Evolutionary conservation across 31 red algal species (phyloP), one percentile per base, ranked within the genome.

Genomic region (Bonnemaisonia californica): DNA sequence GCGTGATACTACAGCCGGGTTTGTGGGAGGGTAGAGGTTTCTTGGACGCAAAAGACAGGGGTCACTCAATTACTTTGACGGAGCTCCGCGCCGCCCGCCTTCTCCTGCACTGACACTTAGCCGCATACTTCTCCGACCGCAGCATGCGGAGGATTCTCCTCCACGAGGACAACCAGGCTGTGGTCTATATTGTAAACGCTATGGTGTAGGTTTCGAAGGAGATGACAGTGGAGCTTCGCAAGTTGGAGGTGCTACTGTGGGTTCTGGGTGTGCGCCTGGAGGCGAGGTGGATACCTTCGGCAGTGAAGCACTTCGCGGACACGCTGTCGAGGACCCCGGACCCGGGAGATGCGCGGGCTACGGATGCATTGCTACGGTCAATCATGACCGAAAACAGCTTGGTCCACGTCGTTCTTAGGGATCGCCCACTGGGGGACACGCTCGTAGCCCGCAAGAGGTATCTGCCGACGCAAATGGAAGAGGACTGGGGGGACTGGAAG

Each of bases 401-500:
- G 64, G 26, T 37, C 0, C 9, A 36, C 9, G 33, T 38, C 0
- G 64, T 38, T n/a, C 39, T 69, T 11, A 0, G 8, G 4, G 22
- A 21, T 0, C 64, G n/a, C 33, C 26, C 1, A 0, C 24, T 69
- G 0, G 33, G 33, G 29, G 64, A 69, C 21, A 69, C 26, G 64
- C 0, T 36, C 27, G 29, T 0, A 19, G n/a, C 1, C 31, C 13
- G 64, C 64, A 36, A 0, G 29, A 69, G 39, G 26, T 1, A 69
- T 0, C 0, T 69, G 29, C n/a, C 24, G 0, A 69, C 1, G 64
- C 26, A 69, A 34, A 31, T 54, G 64, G 39, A 69, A 7, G 64
- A 69, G 24, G 61, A 65, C 24, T 65, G 61, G 61, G 61, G 21
- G 24, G 61, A 65, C 61, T 18, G 61, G 61, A 65, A 28, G 28